Evolutionary conservation across 2,329 filamentous ascomycete genomes (phyloP).

Genomic region (Dendryphion nanum): DNA sequence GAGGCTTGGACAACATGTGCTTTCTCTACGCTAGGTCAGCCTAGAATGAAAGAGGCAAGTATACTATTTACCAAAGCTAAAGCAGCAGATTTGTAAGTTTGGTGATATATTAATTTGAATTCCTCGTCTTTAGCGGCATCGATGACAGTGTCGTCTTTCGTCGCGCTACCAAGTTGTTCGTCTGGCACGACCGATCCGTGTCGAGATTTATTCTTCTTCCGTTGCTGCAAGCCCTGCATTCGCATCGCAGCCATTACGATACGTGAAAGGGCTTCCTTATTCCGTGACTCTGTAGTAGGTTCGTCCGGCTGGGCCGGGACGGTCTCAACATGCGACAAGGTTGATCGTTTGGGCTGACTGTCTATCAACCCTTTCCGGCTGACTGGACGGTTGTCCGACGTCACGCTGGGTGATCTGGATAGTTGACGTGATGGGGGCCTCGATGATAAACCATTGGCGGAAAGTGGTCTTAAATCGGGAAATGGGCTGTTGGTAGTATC

Average conservation of each 20-base stretch:
- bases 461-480: conserved; percentile 23
- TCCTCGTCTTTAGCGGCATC: conserved; percentile 47
- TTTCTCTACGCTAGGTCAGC: conserved; percentile 25
- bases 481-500: conserved; percentile 21
- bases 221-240: conserved; percentile 49
- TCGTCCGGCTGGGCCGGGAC: conserved; percentile 28
- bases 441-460: conserved; percentile 19
- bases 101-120: conserved; percentile 54
- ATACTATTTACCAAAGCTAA: conserved; percentile 43
- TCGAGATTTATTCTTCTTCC: conserved; percentile 35
- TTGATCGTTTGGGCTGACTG: conserved; percentile 25
- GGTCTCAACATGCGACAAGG: conserved; percentile 35
- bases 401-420: conserved; percentile 34
- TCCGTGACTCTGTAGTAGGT: conserved; percentile 39
- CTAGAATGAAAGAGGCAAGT: background rate
- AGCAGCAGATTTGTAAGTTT: conserved; percentile 50
- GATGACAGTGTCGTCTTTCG: conserved; percentile 19
- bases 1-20: conserved; percentile 35
- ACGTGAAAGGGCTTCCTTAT: conserved; percentile 51
- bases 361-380: conserved; percentile 31
- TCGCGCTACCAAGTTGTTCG: conserved; percentile 10
- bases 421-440: conserved; percentile 23
- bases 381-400: conserved; percentile 28
- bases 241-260: conserved; percentile 55
- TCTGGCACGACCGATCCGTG: conserved; percentile 21